phyloP scores from a whole-genome alignment of 805 yeast genomes.

The Wickerhamiella siamensis region DNA sequence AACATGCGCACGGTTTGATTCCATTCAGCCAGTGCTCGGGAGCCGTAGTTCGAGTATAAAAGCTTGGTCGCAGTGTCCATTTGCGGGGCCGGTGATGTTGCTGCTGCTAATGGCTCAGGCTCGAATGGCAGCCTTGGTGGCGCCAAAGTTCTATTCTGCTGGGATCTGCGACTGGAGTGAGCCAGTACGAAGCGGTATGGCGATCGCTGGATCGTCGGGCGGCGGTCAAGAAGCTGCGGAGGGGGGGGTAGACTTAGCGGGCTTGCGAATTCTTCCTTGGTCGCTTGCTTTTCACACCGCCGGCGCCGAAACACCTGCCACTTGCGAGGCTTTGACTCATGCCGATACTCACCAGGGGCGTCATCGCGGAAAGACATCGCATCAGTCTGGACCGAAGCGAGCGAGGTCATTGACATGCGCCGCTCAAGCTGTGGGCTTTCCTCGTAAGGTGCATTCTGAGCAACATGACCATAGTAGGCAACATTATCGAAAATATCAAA shows the following conservation, averaged over 20 bases:
- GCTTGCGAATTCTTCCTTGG: constrained; percentile 4
- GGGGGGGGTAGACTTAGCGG: constrained; percentile 18
- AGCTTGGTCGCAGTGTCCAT: constrained; percentile 4
- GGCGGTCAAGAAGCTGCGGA: constrained; percentile 18
- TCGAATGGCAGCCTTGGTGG: constrained; percentile 16
- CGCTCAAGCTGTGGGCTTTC: background rate
- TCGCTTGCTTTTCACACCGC: background rate
- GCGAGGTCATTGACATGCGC: background rate
- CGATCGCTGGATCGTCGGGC: constrained; percentile 23
- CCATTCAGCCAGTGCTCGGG: constrained; percentile 30
- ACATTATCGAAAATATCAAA: constrained; percentile 27
- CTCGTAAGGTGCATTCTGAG: background rate
- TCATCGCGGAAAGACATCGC: background rate
- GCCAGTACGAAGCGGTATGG: constrained; percentile 19
- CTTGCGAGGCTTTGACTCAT: background rate
- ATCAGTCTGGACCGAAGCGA: background rate
- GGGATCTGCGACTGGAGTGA: constrained; percentile 7
- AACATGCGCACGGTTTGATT: constrained; percentile 23
- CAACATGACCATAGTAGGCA: constrained; percentile 19
- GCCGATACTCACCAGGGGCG: background rate
- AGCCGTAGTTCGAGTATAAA: constrained; percentile 27
- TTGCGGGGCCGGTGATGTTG: too few relatives aligned
- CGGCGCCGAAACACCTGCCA: constrained; percentile 1
- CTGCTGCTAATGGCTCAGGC: background rate
- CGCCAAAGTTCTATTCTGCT: constrained; percentile 1